A percentile compares a stretch with the other conserved stretches of the same genome.
These are phyloP conservation scores for Areca catechu DNA, from an alignment of 176 grass and related monocot genomes.

Conservation along the genomic window DNA sequence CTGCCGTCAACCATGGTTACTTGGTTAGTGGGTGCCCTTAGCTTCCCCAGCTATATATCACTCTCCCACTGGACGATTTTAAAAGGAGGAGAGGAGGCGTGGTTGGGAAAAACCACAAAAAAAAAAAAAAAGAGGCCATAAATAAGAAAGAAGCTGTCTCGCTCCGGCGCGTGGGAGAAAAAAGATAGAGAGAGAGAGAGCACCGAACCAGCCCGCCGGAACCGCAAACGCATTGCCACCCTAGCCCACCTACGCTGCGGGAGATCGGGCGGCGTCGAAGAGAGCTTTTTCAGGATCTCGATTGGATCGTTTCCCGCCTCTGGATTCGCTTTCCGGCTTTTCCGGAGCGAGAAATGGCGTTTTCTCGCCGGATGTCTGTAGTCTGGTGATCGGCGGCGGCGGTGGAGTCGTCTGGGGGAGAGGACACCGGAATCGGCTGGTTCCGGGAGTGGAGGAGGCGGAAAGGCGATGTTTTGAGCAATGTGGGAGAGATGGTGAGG, in stretches of 20 bases:
- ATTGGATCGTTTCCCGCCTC: not conserved
- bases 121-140: too few species aligned
- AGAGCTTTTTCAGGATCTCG: not conserved
- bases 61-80: too few species aligned
- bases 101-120: too few species aligned
- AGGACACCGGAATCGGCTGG: slow-evolving; percentile 34
- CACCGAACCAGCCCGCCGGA: too few species aligned
- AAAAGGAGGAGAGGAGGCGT: too few species aligned
- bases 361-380: not conserved
- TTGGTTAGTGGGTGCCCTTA: too few species aligned
- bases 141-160: too few species aligned
- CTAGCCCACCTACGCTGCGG: not conserved
- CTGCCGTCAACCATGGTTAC: too few species aligned
- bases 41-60: too few species aligned
- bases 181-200: too few species aligned
- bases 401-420: slow-evolving; percentile 33
- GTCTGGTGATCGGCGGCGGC: slow-evolving; percentile 21
- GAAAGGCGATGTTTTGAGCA: not conserved
- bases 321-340: slow-evolving; percentile 1
- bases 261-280: not conserved
- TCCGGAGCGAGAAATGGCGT: slow-evolving; percentile 7
- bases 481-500: not conserved
- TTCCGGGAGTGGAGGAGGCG: slow-evolving; percentile 8
- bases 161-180: too few species aligned
- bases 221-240: too few species aligned